phyloP scores from a whole-genome alignment of 352 stramenopile genomes.

The Phytopythium oedochilum region DNA sequence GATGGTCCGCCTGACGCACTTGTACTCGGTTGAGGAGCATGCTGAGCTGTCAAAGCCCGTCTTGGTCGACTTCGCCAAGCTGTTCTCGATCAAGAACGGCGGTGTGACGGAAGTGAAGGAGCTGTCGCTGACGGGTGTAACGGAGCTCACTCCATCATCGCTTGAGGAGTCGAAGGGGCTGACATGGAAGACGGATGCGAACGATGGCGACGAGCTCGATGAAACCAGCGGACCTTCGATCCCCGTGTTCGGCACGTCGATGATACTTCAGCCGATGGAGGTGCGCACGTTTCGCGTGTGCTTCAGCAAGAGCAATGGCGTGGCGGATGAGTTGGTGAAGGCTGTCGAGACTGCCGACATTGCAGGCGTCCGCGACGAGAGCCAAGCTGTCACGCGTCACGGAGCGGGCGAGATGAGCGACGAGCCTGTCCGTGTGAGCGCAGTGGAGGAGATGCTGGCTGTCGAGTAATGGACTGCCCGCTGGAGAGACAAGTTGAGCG shows the following conservation, averaged over 20 bases:
- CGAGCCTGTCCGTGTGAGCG: not conserved
- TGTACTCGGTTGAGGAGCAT: constrained; percentile 90
- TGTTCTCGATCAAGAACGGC: constrained; percentile 48
- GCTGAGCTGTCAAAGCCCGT: constrained; percentile 66
- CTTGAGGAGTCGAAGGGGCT: constrained; percentile 11
- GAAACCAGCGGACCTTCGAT: constrained; percentile 29
- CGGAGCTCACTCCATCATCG: constrained; percentile 45
- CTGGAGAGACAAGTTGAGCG: no score
- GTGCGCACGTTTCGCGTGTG: constrained; percentile 90
- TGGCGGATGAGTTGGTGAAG: not conserved
- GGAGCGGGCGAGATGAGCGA: no score
- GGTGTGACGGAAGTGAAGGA: constrained; percentile 72
- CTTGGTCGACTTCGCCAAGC: constrained; percentile 61
- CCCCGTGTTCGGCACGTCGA: constrained; percentile 42
- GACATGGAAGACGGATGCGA: constrained; percentile 29
- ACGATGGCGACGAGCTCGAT: constrained; percentile 18
- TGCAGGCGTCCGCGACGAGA: no score
- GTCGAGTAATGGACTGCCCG: not conserved
- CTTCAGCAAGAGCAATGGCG: constrained; percentile 21
- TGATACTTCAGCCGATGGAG: constrained; percentile 89
- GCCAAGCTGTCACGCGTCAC: no score
- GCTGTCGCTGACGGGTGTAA: constrained; percentile 84
- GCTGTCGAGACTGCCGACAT: not conserved
- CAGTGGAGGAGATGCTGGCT: not conserved
- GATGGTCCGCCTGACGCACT: constrained; percentile 92